Conservation (phyloP, 331 rosid genomes). For the Dryas integrifolia region DNA sequence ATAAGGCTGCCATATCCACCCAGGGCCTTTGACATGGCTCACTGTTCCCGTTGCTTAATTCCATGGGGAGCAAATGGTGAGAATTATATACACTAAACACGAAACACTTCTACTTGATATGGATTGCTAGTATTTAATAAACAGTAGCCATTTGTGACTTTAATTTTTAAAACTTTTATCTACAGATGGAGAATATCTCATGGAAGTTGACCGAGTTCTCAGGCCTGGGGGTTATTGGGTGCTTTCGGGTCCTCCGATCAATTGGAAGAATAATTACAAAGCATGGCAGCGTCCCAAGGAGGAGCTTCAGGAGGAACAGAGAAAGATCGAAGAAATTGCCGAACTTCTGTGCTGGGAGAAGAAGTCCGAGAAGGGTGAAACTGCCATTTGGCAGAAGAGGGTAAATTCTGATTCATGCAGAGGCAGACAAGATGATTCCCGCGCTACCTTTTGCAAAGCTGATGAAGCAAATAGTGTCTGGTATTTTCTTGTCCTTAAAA, state of each 20-base stretch:
- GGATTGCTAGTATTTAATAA: neutral
- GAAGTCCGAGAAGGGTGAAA: slow-evolving; percentile 74
- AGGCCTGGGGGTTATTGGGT: slow-evolving; percentile 99
- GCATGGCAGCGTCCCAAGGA: slow-evolving; percentile 87
- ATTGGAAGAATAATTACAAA: slow-evolving; percentile 74
- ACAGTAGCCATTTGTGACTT: slow-evolving; percentile 7
- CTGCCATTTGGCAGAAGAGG: slow-evolving; percentile 84
- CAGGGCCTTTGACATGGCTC: slow-evolving; percentile 97
- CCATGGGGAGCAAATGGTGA: slow-evolving; percentile 93
- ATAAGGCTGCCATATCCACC: slow-evolving; percentile 87
- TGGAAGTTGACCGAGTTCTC: slow-evolving; percentile 93
- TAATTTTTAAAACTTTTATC: slow-evolving; percentile 23
- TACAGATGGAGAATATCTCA: slow-evolving; percentile 80
- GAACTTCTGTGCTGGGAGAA: slow-evolving; percentile 97
- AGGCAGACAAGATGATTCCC: slow-evolving; percentile 60
- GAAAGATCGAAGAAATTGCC: slow-evolving; percentile 76
- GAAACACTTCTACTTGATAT: neutral
- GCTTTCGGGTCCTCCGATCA: slow-evolving; percentile 93
- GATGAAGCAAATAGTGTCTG: slow-evolving; percentile 64
- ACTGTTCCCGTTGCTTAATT: slow-evolving; percentile 95
- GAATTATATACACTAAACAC: slow-evolving; percentile 18
- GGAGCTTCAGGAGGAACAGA: slow-evolving; percentile 82
- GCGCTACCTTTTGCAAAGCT: slow-evolving; percentile 54
- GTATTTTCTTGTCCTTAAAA: slow-evolving; percentile 35
- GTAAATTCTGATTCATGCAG: slow-evolving; percentile 63